Conservation (phyloP, 768 basidiomycete genomes). For the Macrolepiota fuliginosa region DNA sequence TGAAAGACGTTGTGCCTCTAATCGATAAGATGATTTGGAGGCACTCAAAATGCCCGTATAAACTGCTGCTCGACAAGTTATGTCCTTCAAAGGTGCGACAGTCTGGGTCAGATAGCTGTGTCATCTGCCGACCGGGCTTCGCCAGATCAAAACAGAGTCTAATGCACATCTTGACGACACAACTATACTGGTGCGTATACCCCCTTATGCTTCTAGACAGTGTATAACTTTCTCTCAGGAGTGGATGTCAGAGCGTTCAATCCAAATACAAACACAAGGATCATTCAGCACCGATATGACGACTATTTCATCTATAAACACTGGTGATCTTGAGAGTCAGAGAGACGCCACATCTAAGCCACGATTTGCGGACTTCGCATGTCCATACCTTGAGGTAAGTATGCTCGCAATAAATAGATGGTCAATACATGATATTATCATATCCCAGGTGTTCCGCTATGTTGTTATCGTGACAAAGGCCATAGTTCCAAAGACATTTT, state of each 20-base stretch:
- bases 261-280: constrained; percentile 53
- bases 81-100: constrained; percentile 74
- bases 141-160: constrained; percentile 36
- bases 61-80: constrained; percentile 54
- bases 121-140: neutral
- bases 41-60: constrained; percentile 70
- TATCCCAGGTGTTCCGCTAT: constrained; percentile 66
- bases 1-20: constrained; percentile 52
- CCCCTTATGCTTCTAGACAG: no score
- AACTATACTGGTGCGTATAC: constrained; percentile 55
- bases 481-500: constrained; percentile 73
- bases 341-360: constrained; percentile 63
- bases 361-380: constrained; percentile 76
- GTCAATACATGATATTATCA: neutral
- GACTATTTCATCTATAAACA: constrained; percentile 54
- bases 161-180: constrained; percentile 52
- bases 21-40: constrained; percentile 63
- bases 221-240: constrained; percentile 43
- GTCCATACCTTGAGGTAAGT: constrained; percentile 58
- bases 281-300: constrained; percentile 29
- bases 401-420: neutral
- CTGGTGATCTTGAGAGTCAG: constrained; percentile 41
- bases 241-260: constrained; percentile 68
- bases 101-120: no score
- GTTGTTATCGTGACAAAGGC: constrained; percentile 57